Evolutionary conservation across 345 rosid species (phyloP), one percentile per base, ranked within the genome.

Genomic region (Dimocarpus longan): DNA sequence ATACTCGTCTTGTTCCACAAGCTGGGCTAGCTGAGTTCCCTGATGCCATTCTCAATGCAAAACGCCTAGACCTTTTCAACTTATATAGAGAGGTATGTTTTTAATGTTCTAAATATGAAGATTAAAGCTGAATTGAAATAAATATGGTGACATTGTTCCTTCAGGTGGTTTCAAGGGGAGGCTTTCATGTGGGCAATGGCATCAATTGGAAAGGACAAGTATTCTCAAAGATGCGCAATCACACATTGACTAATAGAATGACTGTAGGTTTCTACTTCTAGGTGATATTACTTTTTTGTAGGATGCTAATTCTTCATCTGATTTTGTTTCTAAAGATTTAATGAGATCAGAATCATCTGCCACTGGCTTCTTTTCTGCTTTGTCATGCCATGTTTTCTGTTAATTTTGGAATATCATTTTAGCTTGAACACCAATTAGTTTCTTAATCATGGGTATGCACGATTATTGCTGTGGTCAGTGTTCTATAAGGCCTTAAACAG

Each of bases 121-220:
- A 66, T 68, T 60, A n/a, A 24, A 76, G 60, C 44, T 71, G 22
- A 67, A 64, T 21, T 50, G 46, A 52, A 46, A 19, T 50, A 63
- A 43, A 19, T 71, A 42, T 54, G 80, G n/a, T 42, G 70, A 59
- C 6, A 8, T 70, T 80, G 78, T 54, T 80, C 54, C 76, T 80
- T 68, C 90, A 96, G 99, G 99, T 97, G 76, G 98, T 97, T 74
- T 94, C 99, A 56, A 90, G 99, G 68, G 99, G 99, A 77, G 99
- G 99, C 74, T 97, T 97, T 82, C 98, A 97, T 62, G 98, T 97
- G 44, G 98, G 99, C 32, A 97, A 97, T 76, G 98, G 99, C 83
- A 97, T 97, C 82, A 97, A 97, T 82, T 97, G 99, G 99, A 97
- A 97, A 86, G 99, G 99, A 81, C 99, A 97, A 86, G 99, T 97